Conservation (phyloP, 495 filamentous ascomycete species). For the Penicilliopsis zonata region DNA sequence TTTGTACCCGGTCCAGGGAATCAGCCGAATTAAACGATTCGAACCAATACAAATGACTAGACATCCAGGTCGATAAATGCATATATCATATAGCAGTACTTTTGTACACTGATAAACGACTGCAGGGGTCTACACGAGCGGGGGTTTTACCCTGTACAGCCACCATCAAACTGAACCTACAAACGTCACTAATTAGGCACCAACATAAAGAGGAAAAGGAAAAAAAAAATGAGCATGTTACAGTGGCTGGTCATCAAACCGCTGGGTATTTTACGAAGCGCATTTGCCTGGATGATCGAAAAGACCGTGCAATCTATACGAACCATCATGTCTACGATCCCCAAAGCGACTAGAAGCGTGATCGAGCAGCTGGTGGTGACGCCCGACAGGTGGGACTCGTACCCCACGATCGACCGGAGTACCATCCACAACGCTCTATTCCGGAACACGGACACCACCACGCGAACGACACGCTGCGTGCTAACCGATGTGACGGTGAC, state of each 20-base stretch:
- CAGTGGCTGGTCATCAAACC: background rate
- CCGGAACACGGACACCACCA: slow-evolving; percentile 2
- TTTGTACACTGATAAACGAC: too few species aligned
- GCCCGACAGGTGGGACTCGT: slow-evolving; percentile 5
- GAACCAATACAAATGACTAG: too few species aligned
- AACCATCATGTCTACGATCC: slow-evolving; percentile 5
- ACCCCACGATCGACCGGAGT: slow-evolving; percentile 4
- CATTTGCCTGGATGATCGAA: background rate
- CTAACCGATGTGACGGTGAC: slow-evolving; percentile 1
- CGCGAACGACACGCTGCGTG: slow-evolving; percentile 1
- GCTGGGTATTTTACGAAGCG: background rate
- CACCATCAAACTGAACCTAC: background rate
- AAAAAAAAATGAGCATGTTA: background rate
- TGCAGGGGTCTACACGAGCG: too few species aligned
- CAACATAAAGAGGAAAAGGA: background rate
- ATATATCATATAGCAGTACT: too few species aligned
- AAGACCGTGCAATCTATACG: background rate
- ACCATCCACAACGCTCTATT: slow-evolving; percentile 3
- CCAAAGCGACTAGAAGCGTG: slow-evolving; percentile 4
- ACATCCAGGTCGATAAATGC: too few species aligned
- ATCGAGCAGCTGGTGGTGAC: slow-evolving; percentile 3
- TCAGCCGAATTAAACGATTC: too few species aligned
- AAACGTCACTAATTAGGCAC: background rate
- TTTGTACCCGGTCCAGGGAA: too few species aligned
- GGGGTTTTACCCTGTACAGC: background rate